Evolutionary conservation across 2,329 filamentous ascomycete genomes (phyloP).

Genomic region (Epichloe bromicola): DNA sequence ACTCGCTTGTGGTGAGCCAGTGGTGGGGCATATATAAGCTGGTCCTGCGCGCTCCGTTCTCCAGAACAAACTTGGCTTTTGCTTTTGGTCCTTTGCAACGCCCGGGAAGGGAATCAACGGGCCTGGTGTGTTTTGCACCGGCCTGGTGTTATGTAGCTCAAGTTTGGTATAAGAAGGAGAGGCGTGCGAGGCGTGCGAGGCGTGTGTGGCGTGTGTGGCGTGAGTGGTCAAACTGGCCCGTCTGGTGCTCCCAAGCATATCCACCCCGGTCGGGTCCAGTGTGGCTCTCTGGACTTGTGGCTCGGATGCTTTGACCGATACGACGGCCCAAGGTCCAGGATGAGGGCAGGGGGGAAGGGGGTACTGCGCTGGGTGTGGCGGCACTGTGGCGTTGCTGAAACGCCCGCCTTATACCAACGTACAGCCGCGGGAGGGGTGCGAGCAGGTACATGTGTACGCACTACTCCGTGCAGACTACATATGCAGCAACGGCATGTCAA

Average conservation of each 20-base stretch:
- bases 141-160: too few relatives aligned
- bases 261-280: neutral
- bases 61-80: neutral
- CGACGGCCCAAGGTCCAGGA: neutral
- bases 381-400: too few relatives aligned
- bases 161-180: neutral
- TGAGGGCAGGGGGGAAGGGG: neutral
- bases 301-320: neutral
- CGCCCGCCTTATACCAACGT: too few relatives aligned
- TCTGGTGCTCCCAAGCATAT: neutral
- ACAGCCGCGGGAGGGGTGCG: too few relatives aligned
- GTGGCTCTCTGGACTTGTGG: neutral
- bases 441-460: too few relatives aligned
- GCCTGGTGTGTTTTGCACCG: neutral
- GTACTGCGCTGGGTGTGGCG: neutral
- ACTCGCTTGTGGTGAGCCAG: neutral
- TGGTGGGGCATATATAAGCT: neutral
- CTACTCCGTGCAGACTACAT: too few relatives aligned
- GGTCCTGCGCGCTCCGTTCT: neutral
- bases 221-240: neutral
- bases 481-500: too few relatives aligned
- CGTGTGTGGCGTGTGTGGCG: neutral
- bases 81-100: neutral
- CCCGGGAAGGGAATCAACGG: neutral
- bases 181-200: neutral